Evolutionary conservation across 2,329 filamentous ascomycete species (phyloP), one percentile per base, ranked within the genome.

Genomic region (Ophiostoma australiae): DNA sequence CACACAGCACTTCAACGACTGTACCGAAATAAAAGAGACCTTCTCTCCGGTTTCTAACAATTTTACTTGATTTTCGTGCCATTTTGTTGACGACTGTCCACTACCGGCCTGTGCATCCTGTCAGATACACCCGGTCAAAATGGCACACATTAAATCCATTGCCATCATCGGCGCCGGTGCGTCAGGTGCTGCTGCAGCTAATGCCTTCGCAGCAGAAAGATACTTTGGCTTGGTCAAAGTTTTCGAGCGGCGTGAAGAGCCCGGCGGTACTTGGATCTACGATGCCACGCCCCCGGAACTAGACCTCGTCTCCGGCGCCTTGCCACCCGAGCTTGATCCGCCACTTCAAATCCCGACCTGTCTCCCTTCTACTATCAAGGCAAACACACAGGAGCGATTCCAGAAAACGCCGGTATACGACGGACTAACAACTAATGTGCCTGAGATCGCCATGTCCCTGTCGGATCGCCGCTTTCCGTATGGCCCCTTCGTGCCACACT

Each of bases 381-480:
- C 71, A 1, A 71, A 65, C 4, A 69, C 48, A 1, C 73, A 74
- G 33, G 70, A 74, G 20, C 72, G 73, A 11, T 74, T 72, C 10
- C 58, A 55, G 2, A 69, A 61, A 6, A 74, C 73, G n/a, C 73
- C 73, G 17, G 70, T 74, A 15, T 74, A 74, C 20, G 72, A 73
- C 4, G 72, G 70, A 2, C 52, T 74, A 1, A 74, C 73, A 1
- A 87, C 86, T 1, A 87, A 87, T 68, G 84, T 87, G 0, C 85
- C 85, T 0, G 82, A 84, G 23, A 78, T 84, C 69, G 73, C 78
- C 33, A 76, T 83, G 35, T 86, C 90, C 72, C 88, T 88, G 0
- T 75, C 80, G 0, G 80, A 86, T 23, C 87, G 87, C 0, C 88
- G 88, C 0, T 91, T 90, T 73, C 80, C 89, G 0, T 86, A 88